Percentiles rank a stretch among this genome's conserved stretches.
These are phyloP conservation scores for Kluyveromyces lactis DNA, from an alignment of 805 yeast species.

Conservation along the genomic window DNA sequence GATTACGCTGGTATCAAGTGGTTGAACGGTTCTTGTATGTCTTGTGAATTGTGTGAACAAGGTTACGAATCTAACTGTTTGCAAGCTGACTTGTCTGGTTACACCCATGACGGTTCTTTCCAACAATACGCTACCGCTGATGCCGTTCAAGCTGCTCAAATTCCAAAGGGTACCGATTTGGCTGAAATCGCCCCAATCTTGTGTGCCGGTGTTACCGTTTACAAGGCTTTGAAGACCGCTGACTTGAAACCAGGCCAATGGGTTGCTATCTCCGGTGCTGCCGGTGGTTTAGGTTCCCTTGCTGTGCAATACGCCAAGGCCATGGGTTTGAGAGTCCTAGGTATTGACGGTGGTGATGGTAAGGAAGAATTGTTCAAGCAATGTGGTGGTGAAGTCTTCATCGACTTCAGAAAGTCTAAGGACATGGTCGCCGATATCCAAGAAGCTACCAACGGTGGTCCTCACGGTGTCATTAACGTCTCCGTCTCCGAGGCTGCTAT, in stretches of 20 bases:
- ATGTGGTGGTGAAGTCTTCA: conserved; percentile 46
- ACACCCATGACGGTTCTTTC: conserved; percentile 64
- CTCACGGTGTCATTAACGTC: conserved; percentile 62
- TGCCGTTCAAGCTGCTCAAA: conserved; percentile 76
- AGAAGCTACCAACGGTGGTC: conserved; percentile 57
- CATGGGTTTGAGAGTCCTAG: conserved; percentile 49
- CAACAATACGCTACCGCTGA: conserved; percentile 85
- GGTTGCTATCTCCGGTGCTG: conserved; percentile 55
- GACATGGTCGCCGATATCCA: conserved; percentile 45
- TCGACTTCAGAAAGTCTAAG: conserved; percentile 45
- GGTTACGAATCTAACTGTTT: conserved; percentile 46
- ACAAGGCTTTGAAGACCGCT: conserved; percentile 51
- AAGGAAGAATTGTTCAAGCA: conserved; percentile 38
- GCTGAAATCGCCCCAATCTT: conserved; percentile 59
- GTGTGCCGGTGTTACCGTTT: conserved; percentile 58
- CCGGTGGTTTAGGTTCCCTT: conserved; percentile 53
- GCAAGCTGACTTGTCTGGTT: conserved; percentile 44
- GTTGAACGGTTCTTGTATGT: conserved; percentile 54
- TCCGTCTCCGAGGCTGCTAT: conserved; percentile 64
- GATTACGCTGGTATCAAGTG: conserved; percentile 58
- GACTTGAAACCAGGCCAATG: conserved; percentile 43
- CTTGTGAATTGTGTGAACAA: conserved; percentile 49
- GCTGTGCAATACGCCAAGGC: conserved; percentile 54
- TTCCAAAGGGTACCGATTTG: conserved; percentile 64
- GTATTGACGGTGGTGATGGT: conserved; percentile 48